phyloP scores from a whole-genome alignment of 2,329 filamentous ascomycete genomes.

The Nectriaceae sp. region DNA sequence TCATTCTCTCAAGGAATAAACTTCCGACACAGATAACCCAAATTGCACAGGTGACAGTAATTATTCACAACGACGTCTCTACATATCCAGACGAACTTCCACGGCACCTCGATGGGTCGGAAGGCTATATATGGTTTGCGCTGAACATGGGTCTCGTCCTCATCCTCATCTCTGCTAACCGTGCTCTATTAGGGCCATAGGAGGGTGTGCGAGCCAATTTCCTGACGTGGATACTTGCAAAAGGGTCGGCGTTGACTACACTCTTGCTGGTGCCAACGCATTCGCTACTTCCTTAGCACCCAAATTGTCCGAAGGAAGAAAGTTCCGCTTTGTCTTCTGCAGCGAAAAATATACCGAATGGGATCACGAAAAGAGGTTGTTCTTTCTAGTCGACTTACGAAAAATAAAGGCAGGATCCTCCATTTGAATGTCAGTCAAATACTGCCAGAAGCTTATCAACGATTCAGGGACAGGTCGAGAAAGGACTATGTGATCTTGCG shows the following conservation, averaged over 20 bases:
- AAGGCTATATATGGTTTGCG: background rate
- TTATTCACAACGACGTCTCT: constrained; percentile 6
- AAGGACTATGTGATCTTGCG: constrained; percentile 1
- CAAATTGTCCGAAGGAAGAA: background rate
- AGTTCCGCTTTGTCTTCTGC: constrained; percentile 6
- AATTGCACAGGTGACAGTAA: background rate
- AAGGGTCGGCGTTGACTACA: constrained; percentile 7
- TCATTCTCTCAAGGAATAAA: background rate
- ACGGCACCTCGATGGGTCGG: constrained; percentile 1
- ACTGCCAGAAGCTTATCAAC: background rate
- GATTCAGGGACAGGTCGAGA: background rate
- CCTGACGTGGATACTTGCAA: constrained; percentile 4
- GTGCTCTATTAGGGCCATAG: constrained; percentile 1
- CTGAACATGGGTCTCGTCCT: background rate
- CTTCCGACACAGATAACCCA: background rate
- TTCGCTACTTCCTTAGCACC: constrained; percentile 4
- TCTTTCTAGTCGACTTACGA: background rate
- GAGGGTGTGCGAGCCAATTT: constrained; percentile 4
- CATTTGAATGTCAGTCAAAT: background rate
- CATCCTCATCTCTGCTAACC: background rate
- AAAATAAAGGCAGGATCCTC: background rate
- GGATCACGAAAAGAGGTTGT: background rate
- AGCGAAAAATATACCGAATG: background rate
- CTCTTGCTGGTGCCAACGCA: constrained; percentile 2
- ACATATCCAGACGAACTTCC: constrained; percentile 1